Percentiles rank a stretch among this genome's conserved stretches.
phyloP scores from a whole-genome alignment of 139 green algal species.

The Tetradesmus lagerheimii region DNA sequence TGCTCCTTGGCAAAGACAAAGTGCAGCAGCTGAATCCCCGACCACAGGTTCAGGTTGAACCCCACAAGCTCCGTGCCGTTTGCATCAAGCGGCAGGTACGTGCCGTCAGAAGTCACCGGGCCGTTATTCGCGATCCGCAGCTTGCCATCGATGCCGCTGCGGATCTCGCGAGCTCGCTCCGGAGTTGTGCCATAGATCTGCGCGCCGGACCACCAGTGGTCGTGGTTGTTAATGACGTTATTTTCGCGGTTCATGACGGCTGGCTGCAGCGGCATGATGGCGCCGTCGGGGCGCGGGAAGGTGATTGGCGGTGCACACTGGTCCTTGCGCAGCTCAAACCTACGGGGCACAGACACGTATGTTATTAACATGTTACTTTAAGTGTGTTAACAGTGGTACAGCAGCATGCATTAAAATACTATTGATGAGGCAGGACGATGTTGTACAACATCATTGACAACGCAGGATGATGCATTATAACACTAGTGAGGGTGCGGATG shows the following conservation, averaged over 20 bases:
- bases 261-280: neutral
- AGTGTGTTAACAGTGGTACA: too few species aligned
- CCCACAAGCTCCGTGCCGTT: constrained; percentile 3
- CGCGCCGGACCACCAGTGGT: constrained; percentile 22
- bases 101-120: constrained; percentile 19
- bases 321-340: constrained; percentile 38
- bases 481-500: too few species aligned
- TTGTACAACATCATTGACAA: too few species aligned
- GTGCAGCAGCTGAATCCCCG: constrained; percentile 37
- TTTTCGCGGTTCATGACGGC: constrained; percentile 6
- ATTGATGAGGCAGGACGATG: too few species aligned
- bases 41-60: constrained; percentile 44
- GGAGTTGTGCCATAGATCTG: constrained; percentile 20
- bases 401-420: too few species aligned
- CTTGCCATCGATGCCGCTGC: constrained; percentile 22
- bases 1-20: constrained; percentile 46
- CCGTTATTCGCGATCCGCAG: neutral
- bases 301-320: neutral
- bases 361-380: too few species aligned
- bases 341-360: too few species aligned
- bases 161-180: neutral
- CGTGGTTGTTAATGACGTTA: constrained; percentile 14
- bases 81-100: constrained; percentile 14
- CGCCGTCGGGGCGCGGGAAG: constrained; percentile 28
- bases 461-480: too few species aligned